phyloP scores from a whole-genome alignment of 371 early-diverging fungal species.

The Dinochytrium kinnereticum region DNA sequence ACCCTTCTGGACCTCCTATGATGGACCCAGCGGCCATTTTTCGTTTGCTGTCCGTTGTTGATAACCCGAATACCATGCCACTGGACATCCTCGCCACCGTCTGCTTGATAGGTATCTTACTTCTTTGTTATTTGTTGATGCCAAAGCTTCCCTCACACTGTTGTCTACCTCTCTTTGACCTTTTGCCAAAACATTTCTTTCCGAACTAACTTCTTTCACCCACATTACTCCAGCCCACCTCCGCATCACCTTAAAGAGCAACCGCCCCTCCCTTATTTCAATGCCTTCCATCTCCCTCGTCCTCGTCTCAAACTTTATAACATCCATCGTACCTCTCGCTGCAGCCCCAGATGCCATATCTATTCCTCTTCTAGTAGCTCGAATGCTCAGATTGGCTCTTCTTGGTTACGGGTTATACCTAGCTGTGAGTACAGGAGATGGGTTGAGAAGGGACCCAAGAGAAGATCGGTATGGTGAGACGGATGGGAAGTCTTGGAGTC shows the following conservation, averaged over 20 bases:
- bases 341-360: not conserved
- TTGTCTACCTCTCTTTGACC: too few relatives aligned
- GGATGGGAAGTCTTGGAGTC: constrained; percentile 9
- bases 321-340: not conserved
- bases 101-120: constrained; percentile 2
- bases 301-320: not conserved
- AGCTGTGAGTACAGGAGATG: not conserved
- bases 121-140: too few relatives aligned
- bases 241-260: not conserved
- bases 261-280: constrained; percentile 16
- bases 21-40: not conserved
- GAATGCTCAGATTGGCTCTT: not conserved
- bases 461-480: not conserved
- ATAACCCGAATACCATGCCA: not conserved
- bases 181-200: too few relatives aligned
- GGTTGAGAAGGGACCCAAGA: not conserved
- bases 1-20: too few relatives aligned
- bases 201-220: too few relatives aligned
- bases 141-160: too few relatives aligned
- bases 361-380: not conserved
- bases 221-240: constrained; percentile 20
- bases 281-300: not conserved
- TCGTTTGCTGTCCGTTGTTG: not conserved
- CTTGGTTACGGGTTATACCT: not conserved
- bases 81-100: constrained; percentile 14